Base-by-base conservation (phyloP, 192 early-diverging fungal genomes). In the Mortierella hygrophila region DNA sequence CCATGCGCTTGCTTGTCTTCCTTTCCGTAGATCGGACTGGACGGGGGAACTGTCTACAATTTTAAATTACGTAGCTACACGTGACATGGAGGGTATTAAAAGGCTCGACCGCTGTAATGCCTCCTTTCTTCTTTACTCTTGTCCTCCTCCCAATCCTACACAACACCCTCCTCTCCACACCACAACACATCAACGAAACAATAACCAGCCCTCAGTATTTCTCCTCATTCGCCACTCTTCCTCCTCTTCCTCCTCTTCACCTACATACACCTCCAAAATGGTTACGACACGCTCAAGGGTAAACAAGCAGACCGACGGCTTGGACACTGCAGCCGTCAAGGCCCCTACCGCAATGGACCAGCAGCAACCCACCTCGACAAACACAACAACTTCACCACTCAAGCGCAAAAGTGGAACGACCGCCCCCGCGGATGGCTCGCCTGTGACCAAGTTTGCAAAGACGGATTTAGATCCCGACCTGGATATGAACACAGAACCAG, bases 231-330 rank as follows among this genome's bases (percentile, higher is more conserved):
- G 13, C 29, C 26, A 65, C 26, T 32, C 29, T 29, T 32, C 60
- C 11, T 3, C 44, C 44, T 15, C 26, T 3, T 20, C 49, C 5
- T 21, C 2, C 3, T 10, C 32, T 32, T 65, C 26, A 13, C 60
- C 32, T 26, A 32, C 29, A 65, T 8, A 18, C 46, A 8, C 41
- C 21, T 8, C 72, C 15, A 52, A 15, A 20, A 75, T 78, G 77
- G 77, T 78, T 52, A 78, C 77, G 15, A 78, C 77, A 26, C 77
- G 77, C 69, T 78, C 77, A 18, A 70, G 77, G 72, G 77, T 26
- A 38, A 71, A 54, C 70, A 78, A 78, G 70, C 68, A 77, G 35
- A 35, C 76, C 6, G 20, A 20, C 42, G 65, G 44, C 38, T 40
- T 32, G 6, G 57, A 29, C n/a, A 16, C 75, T 15, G 49, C n/a